phyloP scores from a whole-genome alignment of 2,329 filamentous ascomycete species.

The Pleoardoris graminearum region DNA sequence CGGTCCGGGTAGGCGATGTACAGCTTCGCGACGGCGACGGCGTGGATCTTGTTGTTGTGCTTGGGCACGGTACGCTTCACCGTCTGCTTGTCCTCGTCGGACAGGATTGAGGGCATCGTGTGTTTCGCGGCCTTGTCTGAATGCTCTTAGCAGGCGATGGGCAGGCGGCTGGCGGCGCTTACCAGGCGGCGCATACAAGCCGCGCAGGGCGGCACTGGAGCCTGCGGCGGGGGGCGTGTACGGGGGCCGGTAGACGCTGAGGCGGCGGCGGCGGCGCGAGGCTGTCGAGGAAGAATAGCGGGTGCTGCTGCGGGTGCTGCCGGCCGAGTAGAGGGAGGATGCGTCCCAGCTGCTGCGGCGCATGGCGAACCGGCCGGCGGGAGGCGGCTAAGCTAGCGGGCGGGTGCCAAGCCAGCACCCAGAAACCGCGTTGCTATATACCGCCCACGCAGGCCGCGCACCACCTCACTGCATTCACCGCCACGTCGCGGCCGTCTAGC shows the following conservation, averaged over 20 bases:
- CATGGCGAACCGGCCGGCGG: conserved; percentile 6
- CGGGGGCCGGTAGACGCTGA: neutral
- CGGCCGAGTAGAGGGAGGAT: neutral
- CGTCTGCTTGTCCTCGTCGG: conserved; percentile 92
- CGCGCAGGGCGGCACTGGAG: conserved; percentile 2
- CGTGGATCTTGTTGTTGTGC: conserved; percentile 94
- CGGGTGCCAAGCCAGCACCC: neutral
- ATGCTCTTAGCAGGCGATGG: neutral
- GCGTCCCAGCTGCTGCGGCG: conserved; percentile 8
- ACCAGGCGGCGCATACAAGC: conserved; percentile 8
- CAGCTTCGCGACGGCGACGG: conserved; percentile 88
- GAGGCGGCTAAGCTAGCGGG: neutral
- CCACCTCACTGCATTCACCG: neutral
- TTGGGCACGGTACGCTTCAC: conserved; percentile 95
- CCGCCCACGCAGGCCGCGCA: neutral
- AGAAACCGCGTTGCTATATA: neutral
- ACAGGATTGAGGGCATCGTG: conserved; percentile 68
- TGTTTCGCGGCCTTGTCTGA: conserved; percentile 11
- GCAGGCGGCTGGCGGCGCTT: neutral
- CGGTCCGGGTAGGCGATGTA: conserved; percentile 90
- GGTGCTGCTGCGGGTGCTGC: conserved; percentile 1
- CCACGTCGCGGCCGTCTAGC: neutral
- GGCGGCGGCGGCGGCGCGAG: neutral
- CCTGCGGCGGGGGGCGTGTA: neutral
- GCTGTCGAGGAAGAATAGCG: neutral